Conservation (phyloP, 495 filamentous ascomycete genomes). For the Astrothelium macrocarpum region DNA sequence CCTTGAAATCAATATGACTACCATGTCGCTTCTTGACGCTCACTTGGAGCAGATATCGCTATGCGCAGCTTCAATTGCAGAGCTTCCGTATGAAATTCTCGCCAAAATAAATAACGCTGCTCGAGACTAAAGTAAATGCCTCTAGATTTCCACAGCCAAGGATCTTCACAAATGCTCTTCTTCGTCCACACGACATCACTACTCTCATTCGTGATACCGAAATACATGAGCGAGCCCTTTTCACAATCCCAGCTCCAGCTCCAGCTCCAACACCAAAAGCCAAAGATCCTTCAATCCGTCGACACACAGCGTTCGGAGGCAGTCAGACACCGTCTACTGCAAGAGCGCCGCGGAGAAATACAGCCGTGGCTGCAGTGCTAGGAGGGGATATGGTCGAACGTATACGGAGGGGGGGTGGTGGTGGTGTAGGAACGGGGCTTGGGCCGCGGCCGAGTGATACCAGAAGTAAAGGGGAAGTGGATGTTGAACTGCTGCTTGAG, state of each 20-base stretch:
- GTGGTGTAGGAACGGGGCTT: constrained; percentile 31
- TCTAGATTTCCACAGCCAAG: constrained; percentile 79
- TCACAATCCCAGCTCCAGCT: constrained; percentile 76
- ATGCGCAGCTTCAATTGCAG: constrained; percentile 72
- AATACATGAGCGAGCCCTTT: constrained; percentile 86
- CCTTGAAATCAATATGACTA: constrained; percentile 6
- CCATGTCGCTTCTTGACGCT: constrained; percentile 56
- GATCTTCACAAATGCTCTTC: constrained; percentile 89
- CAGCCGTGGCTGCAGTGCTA: constrained; percentile 81
- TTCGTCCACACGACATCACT: constrained; percentile 85
- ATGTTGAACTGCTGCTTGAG: constrained; percentile 74
- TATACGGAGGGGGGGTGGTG: constrained; percentile 51
- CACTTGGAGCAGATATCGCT: constrained; percentile 88
- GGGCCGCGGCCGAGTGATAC: constrained; percentile 32
- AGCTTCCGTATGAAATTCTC: constrained; percentile 58
- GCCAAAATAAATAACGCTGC: neutral
- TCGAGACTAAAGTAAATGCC: neutral
- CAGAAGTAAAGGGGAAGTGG: constrained; percentile 57
- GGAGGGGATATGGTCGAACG: constrained; percentile 79
- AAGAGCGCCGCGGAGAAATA: constrained; percentile 57
- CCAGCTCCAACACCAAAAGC: constrained; percentile 39
- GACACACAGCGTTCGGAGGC: constrained; percentile 35
- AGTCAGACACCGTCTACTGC: constrained; percentile 41
- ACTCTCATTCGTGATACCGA: constrained; percentile 92
- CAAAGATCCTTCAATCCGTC: neutral